These are phyloP conservation scores for Epichloe amarillans DNA, from an alignment of 2,329 filamentous ascomycete species.

Conservation along the genomic window DNA sequence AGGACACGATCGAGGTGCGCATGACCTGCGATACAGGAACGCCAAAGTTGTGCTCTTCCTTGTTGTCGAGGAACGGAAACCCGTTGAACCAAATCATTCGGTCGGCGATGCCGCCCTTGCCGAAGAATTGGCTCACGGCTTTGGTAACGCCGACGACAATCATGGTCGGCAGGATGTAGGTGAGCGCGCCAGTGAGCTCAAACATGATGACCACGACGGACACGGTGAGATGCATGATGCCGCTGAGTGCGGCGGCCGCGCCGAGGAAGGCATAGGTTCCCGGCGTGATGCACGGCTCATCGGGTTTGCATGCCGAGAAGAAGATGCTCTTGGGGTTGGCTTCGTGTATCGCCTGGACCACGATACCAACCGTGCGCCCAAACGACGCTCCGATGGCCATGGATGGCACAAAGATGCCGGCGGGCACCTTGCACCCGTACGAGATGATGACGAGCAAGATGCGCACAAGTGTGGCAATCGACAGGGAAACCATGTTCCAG, in stretches of 20 bases:
- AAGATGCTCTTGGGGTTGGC: slow-evolving; percentile 70
- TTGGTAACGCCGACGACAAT: slow-evolving; percentile 97
- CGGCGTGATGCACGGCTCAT: slow-evolving; percentile 91
- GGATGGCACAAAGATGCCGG: slow-evolving; percentile 93
- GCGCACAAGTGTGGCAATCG: slow-evolving; percentile 67
- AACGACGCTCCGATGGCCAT: slow-evolving; percentile 97
- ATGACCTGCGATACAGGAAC: slow-evolving; percentile 87
- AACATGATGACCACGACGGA: slow-evolving; percentile 99
- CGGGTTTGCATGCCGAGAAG: slow-evolving; percentile 78
- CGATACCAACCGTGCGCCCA: slow-evolving; percentile 83
- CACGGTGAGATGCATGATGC: slow-evolving; percentile 96
- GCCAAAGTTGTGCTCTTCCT: slow-evolving; percentile 93
- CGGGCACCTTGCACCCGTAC: slow-evolving; percentile 95
- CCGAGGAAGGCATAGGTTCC: slow-evolving; percentile 95
- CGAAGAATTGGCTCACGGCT: slow-evolving; percentile 77
- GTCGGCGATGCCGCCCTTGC: slow-evolving; percentile 94
- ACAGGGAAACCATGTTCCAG: slow-evolving; percentile 64
- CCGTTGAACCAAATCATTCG: slow-evolving; percentile 99
- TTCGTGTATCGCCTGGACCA: slow-evolving; percentile 82
- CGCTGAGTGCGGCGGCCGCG: slow-evolving; percentile 78
- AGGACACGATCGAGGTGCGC: slow-evolving; percentile 60
- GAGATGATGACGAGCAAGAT: slow-evolving; percentile 84
- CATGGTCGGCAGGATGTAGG: slow-evolving; percentile 96
- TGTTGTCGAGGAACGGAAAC: slow-evolving; percentile 92
- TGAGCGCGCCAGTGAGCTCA: slow-evolving; percentile 90